A percentile compares a stretch with the other conserved stretches of the same genome.
Conservation (phyloP, 2,329 filamentous ascomycete species). For the Xylaria arbuscula region DNA sequence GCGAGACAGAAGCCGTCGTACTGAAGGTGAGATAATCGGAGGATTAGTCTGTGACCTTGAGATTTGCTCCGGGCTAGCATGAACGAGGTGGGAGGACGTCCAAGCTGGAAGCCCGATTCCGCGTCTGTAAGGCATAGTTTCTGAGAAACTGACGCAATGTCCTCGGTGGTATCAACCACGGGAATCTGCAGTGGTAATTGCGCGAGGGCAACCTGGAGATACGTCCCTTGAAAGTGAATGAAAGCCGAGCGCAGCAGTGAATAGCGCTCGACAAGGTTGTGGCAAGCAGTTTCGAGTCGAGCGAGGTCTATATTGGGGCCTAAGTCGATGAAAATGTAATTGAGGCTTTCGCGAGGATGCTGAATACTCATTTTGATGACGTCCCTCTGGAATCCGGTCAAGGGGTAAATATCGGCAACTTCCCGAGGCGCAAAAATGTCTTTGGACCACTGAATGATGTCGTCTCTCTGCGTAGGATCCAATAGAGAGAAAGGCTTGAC, state of each 20-base stretch:
- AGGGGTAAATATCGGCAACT: not conserved
- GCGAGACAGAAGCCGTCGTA: conserved; percentile 1
- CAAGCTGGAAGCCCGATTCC: conserved; percentile 5
- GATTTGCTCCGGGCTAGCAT: not conserved
- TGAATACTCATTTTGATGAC: conserved; percentile 6
- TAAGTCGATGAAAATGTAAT: conserved; percentile 7
- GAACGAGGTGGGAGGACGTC: not conserved
- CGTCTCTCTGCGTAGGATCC: not conserved
- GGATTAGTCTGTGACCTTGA: not conserved
- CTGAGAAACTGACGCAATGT: not conserved
- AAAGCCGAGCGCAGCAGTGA: conserved; percentile 6
- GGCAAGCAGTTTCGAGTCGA: not conserved
- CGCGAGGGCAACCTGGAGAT: not conserved
- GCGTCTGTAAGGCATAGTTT: not conserved
- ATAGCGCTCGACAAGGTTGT: conserved; percentile 1
- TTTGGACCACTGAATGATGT: conserved; percentile 1
- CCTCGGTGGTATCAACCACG: conserved; percentile 1
- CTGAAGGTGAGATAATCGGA: conserved; percentile 10
- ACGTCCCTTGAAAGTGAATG: not conserved
- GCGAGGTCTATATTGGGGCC: not conserved
- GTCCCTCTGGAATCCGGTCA: conserved; percentile 4
- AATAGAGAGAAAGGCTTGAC: conserved; percentile 4
- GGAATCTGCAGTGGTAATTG: not conserved
- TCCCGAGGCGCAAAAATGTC: not conserved
- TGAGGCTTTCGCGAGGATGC: not conserved